Conservation (phyloP, 2,329 filamentous ascomycete genomes). For the Colletotrichum sp. region DNA sequence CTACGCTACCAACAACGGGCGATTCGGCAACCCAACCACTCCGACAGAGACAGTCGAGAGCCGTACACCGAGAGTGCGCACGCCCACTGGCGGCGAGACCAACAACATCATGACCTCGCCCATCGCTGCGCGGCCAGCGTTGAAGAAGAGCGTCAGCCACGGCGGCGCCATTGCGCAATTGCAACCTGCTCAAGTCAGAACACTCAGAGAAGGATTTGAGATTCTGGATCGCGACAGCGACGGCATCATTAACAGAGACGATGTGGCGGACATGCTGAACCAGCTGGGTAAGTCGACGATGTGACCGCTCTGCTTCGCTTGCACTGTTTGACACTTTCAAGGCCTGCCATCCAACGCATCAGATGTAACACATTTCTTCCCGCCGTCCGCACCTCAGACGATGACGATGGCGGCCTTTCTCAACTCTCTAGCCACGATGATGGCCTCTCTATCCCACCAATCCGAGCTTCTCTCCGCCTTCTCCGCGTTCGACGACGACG, state of each 20-base stretch:
- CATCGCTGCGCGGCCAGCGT: conserved; percentile 34
- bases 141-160: conserved; percentile 42
- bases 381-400: conserved; percentile 70
- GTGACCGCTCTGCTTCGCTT: background rate
- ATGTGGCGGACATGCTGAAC: conserved; percentile 85
- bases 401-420: conserved; percentile 88
- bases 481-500: conserved; percentile 93
- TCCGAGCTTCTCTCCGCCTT: conserved; percentile 88
- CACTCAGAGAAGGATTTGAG: conserved; percentile 90
- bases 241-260: conserved; percentile 79
- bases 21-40: conserved; percentile 47
- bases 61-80: conserved; percentile 40
- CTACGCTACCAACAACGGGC: conserved; percentile 26
- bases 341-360: conserved; percentile 76
- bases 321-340: conserved; percentile 33
- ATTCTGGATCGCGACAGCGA: conserved; percentile 91
- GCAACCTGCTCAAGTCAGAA: conserved; percentile 81
- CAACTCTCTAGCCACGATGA: conserved; percentile 76
- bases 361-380: conserved; percentile 84
- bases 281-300: conserved; percentile 68
- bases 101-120: conserved; percentile 42
- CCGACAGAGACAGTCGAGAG: conserved; percentile 41
- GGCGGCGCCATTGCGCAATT: conserved; percentile 72
- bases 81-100: conserved; percentile 22
- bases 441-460: conserved; percentile 77